Base-by-base conservation (phyloP, 140 eudicot species). In the Stevia rebaudiana region DNA sequence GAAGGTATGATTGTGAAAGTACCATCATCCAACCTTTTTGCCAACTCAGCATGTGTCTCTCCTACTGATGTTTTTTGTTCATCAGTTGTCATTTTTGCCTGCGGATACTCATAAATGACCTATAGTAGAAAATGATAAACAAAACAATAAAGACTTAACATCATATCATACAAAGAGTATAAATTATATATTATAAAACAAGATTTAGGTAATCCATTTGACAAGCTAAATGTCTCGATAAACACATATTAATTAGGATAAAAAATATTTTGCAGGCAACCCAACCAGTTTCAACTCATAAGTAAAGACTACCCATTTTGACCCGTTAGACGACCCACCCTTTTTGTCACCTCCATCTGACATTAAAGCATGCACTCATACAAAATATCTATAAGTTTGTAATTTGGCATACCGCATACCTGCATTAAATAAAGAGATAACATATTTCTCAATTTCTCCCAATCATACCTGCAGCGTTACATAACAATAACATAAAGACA, bases 11-110 rank as follows among this genome's bases (percentile, higher is more conserved):
- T 19, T 33, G 86, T 6, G 95, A 75, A 74, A 76, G 72, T 90
- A 90, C 97, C 97, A 82, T 87, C 84, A 62, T 87, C 90, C 97
- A 90, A 82, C 91, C 97, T 87, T 76, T 84, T 82, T 77, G 61
- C 86, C 90, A 90, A 67, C 74, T 82, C 94, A 48, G 59, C 69
- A 61, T 68, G 74, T 10, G 85, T 82, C 82, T 87, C 95, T 48
- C 97, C 97, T 68, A 87, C 67, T 61, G 85, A 30, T 66, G 73
- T 25, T 61, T 22, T 82, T 81, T 86, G 95, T 76, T 81, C 83
- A 49, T 86, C 86, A 15, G 5, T 66, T 17, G 76, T 69, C 88
- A 70, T 76, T 62, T 70, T 80, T 24, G 90, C 80, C 66, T 82
- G 94, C 36, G 95, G 95, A 61, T 86, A 90, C 72, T 82, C 84